Conservation (phyloP, 225 moss, liverwort and hornwort species). For the Anthoceros angustus region DNA sequence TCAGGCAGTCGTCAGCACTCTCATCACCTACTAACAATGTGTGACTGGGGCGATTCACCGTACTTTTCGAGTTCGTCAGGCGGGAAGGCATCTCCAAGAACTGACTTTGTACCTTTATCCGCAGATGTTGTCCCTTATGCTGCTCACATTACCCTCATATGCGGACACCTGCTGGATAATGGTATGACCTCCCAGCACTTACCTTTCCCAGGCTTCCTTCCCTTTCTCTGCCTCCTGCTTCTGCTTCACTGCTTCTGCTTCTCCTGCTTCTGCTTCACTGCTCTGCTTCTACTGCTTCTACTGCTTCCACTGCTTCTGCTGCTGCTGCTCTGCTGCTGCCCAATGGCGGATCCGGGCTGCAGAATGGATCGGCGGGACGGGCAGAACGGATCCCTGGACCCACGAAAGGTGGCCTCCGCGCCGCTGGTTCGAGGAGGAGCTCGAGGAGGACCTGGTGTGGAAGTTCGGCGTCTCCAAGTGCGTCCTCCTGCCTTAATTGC, state of each 20-base stretch:
- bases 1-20: background rate
- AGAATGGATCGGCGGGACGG: background rate
- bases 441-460: slow-evolving; percentile 82
- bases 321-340: no score
- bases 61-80: no score
- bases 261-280: background rate
- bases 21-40: background rate
- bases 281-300: no score
- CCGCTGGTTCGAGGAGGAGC: slow-evolving; percentile 89
- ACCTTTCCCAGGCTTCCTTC: no score
- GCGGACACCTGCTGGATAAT: slow-evolving; percentile 91
- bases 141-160: slow-evolving; percentile 84
- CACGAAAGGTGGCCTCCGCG: slow-evolving; percentile 1
- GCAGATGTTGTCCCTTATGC: slow-evolving; percentile 81
- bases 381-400: background rate
- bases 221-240: no score
- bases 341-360: background rate
- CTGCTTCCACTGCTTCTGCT: no score
- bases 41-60: no score
- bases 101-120: background rate
- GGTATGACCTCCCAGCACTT: no score
- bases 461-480: slow-evolving; percentile 88
- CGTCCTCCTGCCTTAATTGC: slow-evolving; percentile 5
- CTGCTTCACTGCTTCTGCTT: background rate
- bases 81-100: no score